Evolutionary conservation across 2,329 filamentous ascomycete genomes (phyloP), one percentile per base, ranked within the genome.

Genomic region (Hymenoscyphus linearis): DNA sequence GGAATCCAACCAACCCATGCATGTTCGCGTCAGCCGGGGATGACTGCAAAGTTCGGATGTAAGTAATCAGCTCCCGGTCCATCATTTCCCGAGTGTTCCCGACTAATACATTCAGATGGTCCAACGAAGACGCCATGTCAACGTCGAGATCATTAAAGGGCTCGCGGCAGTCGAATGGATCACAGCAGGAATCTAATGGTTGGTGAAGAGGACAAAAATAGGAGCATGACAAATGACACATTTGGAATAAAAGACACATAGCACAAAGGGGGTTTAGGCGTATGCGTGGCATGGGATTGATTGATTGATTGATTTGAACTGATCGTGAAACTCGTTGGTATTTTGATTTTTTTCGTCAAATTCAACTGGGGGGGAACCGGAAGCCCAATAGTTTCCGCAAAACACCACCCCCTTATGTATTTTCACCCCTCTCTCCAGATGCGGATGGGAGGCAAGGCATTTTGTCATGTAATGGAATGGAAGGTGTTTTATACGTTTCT

Each of bases 11-110:
- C 12, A 85, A 97, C 71, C 86, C 91, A 0, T 85, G 84, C 64
- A 88, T 97, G 79, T 91, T 97, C 75, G 95, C 92, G 16, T 93
- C 92, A 13, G 93, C 90, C 62, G 93, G 93, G 18, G 95, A 99
- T 73, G 95, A 98, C 71, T 81, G 82, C 59, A 86, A 83, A 72
- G 87, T 98, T 65, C 87, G 88, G 76, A 92, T 99, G 89, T 97
- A 79, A 80, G 89, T 79, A n/a, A 25, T 25, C 18, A 50, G 6
- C 25, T 62, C 18, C 54, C 47, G 18, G n/a, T 44, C 34, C 40
- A 16, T 52, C 22, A 6, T 37, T 35, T 25, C 9, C 54, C 52
- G 31, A 10, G 40, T 35, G 52, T 34, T 34, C n/a, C 60, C 36
- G 55, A 47, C 36, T 18, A 55, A 16, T 13, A 26, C 31, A 14